Evolutionary conservation across 73 alveolate species (phyloP).

Genomic region (Tetrahymena malaccensis): DNA sequence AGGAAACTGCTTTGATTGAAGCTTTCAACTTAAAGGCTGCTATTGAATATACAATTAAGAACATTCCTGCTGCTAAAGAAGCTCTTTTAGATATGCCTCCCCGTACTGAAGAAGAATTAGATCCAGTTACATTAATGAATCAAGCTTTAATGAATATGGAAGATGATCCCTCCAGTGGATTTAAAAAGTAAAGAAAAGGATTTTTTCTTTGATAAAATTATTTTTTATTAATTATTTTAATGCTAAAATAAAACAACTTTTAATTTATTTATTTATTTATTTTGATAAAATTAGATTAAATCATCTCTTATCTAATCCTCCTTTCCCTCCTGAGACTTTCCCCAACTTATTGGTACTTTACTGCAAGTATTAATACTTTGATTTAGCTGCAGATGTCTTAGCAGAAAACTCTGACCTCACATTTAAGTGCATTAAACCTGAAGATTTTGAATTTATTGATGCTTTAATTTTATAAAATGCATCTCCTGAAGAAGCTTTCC

Average conservation of each 20-base stretch:
- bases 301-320: slow-evolving; percentile 70
- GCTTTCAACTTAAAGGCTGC: slow-evolving; percentile 98
- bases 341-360: slow-evolving; percentile 91
- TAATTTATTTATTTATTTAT: background rate
- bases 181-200: slow-evolving; percentile 47
- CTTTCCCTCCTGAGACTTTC: slow-evolving; percentile 98
- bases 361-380: slow-evolving; percentile 95
- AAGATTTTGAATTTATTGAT: slow-evolving; percentile 91
- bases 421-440: slow-evolving; percentile 76
- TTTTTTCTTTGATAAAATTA: background rate
- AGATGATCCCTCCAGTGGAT: slow-evolving; percentile 94
- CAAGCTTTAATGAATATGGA: slow-evolving; percentile 97
- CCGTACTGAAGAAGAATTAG: slow-evolving; percentile 97
- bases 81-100: slow-evolving; percentile 99
- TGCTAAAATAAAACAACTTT: too few species aligned
- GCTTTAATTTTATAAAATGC: slow-evolving; percentile 83
- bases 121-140: slow-evolving; percentile 98
- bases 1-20: slow-evolving; percentile 97
- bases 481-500: slow-evolving; percentile 96
- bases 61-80: slow-evolving; percentile 96
- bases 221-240: background rate
- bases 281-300: background rate
- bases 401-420: slow-evolving; percentile 96
- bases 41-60: slow-evolving; percentile 91
- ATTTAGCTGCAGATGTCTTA: slow-evolving; percentile 90